phyloP scores from a whole-genome alignment of 2,329 filamentous ascomycete genomes.

The Cercospora zeae-maydis region DNA sequence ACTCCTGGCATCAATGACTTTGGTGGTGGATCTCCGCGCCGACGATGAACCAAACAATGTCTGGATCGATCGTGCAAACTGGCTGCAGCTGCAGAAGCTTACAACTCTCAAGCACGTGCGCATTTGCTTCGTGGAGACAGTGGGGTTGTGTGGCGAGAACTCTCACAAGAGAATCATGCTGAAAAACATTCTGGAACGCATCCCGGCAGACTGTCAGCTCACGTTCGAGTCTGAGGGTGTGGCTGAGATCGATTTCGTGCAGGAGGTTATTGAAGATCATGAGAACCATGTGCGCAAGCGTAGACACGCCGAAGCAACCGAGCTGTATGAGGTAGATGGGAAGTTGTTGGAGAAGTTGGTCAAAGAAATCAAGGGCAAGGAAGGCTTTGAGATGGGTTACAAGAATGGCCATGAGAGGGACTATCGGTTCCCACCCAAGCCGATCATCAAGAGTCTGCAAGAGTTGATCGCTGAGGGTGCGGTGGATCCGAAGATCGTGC shows the following conservation, averaged over 20 bases:
- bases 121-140: slow-evolving; percentile 17
- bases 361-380: slow-evolving; percentile 1
- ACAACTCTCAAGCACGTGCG: slow-evolving; percentile 16
- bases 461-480: slow-evolving; percentile 11
- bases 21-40: slow-evolving; percentile 9
- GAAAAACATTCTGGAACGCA: slow-evolving; percentile 24
- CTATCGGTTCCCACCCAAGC: slow-evolving; percentile 18
- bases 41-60: not conserved
- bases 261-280: slow-evolving; percentile 11
- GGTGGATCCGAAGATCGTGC: slow-evolving; percentile 19
- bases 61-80: slow-evolving; percentile 10
- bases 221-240: slow-evolving; percentile 12
- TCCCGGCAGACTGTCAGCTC: slow-evolving; percentile 18
- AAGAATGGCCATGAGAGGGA: slow-evolving; percentile 18
- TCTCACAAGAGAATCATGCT: slow-evolving; percentile 13
- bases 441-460: slow-evolving; percentile 9
- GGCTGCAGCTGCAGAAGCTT: slow-evolving; percentile 19
- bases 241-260: slow-evolving; percentile 17
- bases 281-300: not conserved
- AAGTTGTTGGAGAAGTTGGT: slow-evolving; percentile 5
- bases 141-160: not conserved
- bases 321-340: slow-evolving; percentile 15
- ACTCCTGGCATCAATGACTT: slow-evolving; percentile 13
- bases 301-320: not conserved
- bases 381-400: slow-evolving; percentile 3